Base-by-base conservation (phyloP, 768 basidiomycete species). In the Phaeotremella skinneri region DNA sequence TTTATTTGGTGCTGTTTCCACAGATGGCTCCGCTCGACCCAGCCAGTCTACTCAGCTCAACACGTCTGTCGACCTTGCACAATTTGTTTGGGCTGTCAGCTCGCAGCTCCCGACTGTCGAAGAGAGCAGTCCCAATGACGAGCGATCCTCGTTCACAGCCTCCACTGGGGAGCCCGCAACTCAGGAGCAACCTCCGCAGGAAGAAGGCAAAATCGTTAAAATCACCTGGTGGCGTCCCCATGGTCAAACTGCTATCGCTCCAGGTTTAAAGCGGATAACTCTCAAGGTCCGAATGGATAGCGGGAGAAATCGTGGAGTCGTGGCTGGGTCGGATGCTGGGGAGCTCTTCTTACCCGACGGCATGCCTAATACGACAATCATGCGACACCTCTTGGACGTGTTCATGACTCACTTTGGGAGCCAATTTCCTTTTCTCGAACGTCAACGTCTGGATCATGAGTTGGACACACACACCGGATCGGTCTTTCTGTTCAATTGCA, bases 211-310 rank as follows among this genome's bases (percentile, higher is more conserved):
- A 49, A 59, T 67, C 5, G 62, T 63, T 20, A 67, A 67, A 37
- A 34, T 67, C 37, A 58, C 66, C 13, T 68, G 67, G 67, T 68
- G 64, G 63, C 59, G 67, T 62, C 67, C 67, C 1, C 67, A 68
- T 53, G 67, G 67, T 4, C 57, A 65, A 45, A 66, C 64, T 6
- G 64, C 64, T 7, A 62, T 65, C 14, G 59, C 54, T 16, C 59
- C 59, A 6, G 62, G 58, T 59, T 47, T 68, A 17, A 62, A 66
- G 42, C 52, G 58, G n/a, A 68, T 66, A n/a, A 65, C 63, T 2
- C 52, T 68, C 9, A 65, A 66, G 52, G 67, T 68, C 2, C 21
- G 58, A 21, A 61, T 68, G 16, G 52, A 65, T 25, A 43, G 48
- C 20, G 34, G 34, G 17, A 37, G 34, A 17, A 7, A 37, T 7